Conservation (phyloP, 2,329 filamentous ascomycete genomes). For the Acephala macrosclerotiorum region DNA sequence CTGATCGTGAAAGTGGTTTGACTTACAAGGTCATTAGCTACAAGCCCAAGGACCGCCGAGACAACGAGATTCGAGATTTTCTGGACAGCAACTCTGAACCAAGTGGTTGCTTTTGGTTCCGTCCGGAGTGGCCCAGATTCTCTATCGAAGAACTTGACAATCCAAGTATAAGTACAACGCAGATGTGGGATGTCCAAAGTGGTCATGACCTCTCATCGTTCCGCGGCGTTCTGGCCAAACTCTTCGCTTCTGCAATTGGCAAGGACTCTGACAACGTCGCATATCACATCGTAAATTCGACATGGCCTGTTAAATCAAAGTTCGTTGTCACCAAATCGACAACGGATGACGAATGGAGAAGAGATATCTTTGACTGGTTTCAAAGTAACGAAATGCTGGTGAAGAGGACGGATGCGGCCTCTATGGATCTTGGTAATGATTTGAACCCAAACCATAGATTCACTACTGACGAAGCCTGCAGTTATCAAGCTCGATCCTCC, state of each 20-base stretch:
- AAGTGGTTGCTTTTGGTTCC: slow-evolving; percentile 32
- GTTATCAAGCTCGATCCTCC: background rate
- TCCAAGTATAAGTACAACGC: slow-evolving; percentile 5
- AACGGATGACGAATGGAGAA: slow-evolving; percentile 16
- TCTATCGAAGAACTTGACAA: slow-evolving; percentile 10
- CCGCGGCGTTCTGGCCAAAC: background rate
- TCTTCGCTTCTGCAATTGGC: no score
- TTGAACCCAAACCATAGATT: no score
- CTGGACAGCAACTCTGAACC: background rate
- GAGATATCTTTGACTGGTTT: slow-evolving; percentile 9
- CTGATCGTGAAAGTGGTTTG: slow-evolving; percentile 8
- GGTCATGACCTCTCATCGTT: background rate
- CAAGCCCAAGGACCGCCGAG: background rate
- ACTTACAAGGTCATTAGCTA: background rate
- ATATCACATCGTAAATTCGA: no score
- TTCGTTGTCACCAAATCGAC: slow-evolving; percentile 16
- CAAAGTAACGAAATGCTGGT: background rate
- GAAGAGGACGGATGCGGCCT: background rate
- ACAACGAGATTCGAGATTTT: background rate
- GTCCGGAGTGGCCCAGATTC: slow-evolving; percentile 28
- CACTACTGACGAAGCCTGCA: background rate
- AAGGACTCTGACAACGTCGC: no score
- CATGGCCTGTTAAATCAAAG: background rate
- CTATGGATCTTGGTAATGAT: background rate
- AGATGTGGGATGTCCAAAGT: background rate